Base-by-base conservation (phyloP, 306 rosid species). In the Urtica urens region DNA sequence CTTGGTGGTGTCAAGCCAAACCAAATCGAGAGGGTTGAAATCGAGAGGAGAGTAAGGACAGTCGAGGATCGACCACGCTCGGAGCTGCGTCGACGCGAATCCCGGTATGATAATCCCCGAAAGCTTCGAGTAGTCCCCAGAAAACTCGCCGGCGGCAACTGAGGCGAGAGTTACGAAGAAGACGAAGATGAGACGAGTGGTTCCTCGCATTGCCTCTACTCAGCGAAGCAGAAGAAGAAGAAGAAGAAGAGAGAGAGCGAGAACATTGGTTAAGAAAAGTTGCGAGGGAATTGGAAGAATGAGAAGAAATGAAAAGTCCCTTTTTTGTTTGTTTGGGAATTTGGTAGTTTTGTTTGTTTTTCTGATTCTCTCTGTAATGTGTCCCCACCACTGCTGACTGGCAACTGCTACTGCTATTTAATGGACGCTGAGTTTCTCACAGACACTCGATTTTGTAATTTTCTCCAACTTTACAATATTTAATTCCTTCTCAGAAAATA, bases 1-100 rank as follows among this genome's bases (percentile, higher is more conserved):
- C 53, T 79, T 90, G 41, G 95, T 90, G 47, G 81, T 70, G 69
- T 90, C 99, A 41, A 90, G 95, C 99, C 99, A 90, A 49, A 90
- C 99, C 85, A 90, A 87, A 75, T 90, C 99, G 81, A 90, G 99
- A 26, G 99, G 99, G 50, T 90, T 84, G 85, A 90, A 84, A 78
- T 90, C 92, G 59, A 90, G 95, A 2, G 99, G 99, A 45, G 99
- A 81, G 72, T 48, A 90, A 27, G 95, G 94, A 50, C 99, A 90
- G 71, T 90, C 95, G 13, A 90, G 92, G 55, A 90, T 77, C 34
- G 99, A 90, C 99, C 99, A 90, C 6, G 99, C 95, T 53, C 99
- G 80, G 46, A 90, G 99, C 81, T 90, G 99, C 2, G 95, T 85
- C 50, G 99, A 90, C 7, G 99, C 99, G 57, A 81, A 81, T 71